Conservation (phyloP, 495 filamentous ascomycete species). For the Neurospora pannonica region DNA sequence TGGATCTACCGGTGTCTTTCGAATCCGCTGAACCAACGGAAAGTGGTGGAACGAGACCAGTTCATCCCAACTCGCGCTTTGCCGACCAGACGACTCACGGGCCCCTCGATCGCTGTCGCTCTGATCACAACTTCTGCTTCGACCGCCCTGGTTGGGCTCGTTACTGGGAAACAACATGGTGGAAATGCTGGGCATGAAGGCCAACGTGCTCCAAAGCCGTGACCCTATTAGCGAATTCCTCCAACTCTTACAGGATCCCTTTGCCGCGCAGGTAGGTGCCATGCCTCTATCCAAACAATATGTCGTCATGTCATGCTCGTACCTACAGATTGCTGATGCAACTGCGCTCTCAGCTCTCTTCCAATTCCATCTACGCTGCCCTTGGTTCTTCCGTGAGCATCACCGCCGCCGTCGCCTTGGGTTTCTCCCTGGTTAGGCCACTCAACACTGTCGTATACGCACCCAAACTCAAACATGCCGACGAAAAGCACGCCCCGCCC, state of each 20-base stretch:
- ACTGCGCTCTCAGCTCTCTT: conserved; percentile 17
- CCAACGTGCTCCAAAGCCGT: conserved; percentile 12
- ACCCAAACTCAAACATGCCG: conserved; percentile 85
- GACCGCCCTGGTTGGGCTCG: conserved; percentile 5
- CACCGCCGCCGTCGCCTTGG: conserved; percentile 58
- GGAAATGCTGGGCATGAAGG: conserved; percentile 9
- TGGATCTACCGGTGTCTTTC: background rate
- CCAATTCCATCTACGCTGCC: conserved; percentile 58
- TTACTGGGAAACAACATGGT: conserved; percentile 13
- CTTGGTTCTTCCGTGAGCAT: conserved; percentile 73
- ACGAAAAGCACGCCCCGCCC: conserved; percentile 90
- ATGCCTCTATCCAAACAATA: background rate
- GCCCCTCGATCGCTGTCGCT: background rate
- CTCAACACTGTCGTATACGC: conserved; percentile 89
- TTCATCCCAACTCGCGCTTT: background rate
- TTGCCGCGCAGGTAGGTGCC: conserved; percentile 31
- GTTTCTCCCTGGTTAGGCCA: conserved; percentile 84
- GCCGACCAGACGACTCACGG: background rate
- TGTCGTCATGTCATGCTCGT: background rate
- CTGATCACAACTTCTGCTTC: conserved; percentile 4
- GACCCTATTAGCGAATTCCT: conserved; percentile 27
- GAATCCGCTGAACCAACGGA: background rate
- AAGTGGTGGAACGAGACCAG: background rate
- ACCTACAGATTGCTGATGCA: background rate
- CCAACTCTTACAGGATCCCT: conserved; percentile 39